These are phyloP conservation scores for Platismatia glauca DNA, from an alignment of 495 filamentous ascomycete genomes.

Conservation along the genomic window DNA sequence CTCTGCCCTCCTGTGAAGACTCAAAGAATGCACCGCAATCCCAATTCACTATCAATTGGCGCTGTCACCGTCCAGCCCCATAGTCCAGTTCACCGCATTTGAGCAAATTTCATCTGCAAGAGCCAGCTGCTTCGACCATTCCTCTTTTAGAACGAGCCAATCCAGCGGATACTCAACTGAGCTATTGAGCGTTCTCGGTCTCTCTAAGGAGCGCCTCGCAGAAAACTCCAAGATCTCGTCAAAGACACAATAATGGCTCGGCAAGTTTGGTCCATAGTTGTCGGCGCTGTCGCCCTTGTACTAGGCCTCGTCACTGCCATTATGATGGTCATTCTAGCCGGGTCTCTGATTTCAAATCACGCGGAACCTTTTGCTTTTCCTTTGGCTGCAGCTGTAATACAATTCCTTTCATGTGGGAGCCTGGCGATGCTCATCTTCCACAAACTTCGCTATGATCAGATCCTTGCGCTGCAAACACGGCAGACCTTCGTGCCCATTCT, in stretches of 20 bases:
- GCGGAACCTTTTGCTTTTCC: constrained; percentile 18
- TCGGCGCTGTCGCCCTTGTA: constrained; percentile 24
- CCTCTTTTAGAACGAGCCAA: not conserved
- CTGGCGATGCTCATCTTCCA: constrained; percentile 15
- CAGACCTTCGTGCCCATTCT: constrained; percentile 18
- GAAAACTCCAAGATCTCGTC: not conserved
- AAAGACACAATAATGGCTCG: constrained; percentile 17
- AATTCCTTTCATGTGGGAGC: constrained; percentile 17
- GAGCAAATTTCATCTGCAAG: not conserved
- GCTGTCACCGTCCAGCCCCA: not conserved
- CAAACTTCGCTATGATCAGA: constrained; percentile 15
- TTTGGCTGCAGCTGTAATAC: constrained; percentile 25
- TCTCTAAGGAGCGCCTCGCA: not conserved
- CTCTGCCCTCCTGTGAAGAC: not conserved
- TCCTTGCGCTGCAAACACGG: constrained; percentile 17
- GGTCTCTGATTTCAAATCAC: constrained; percentile 18
- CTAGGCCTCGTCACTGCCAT: constrained; percentile 24
- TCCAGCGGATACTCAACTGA: not conserved
- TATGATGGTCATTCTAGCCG: constrained; percentile 29
- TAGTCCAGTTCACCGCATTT: not conserved
- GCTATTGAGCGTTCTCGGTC: not conserved
- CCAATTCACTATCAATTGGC: not conserved
- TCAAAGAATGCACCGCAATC: not conserved
- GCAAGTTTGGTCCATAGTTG: constrained; percentile 7
- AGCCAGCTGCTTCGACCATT: not conserved